Evolutionary conservation across 2,329 filamentous ascomycete genomes (phyloP), one percentile per base, ranked within the genome.

Genomic region (Monosporascus sp.): DNA sequence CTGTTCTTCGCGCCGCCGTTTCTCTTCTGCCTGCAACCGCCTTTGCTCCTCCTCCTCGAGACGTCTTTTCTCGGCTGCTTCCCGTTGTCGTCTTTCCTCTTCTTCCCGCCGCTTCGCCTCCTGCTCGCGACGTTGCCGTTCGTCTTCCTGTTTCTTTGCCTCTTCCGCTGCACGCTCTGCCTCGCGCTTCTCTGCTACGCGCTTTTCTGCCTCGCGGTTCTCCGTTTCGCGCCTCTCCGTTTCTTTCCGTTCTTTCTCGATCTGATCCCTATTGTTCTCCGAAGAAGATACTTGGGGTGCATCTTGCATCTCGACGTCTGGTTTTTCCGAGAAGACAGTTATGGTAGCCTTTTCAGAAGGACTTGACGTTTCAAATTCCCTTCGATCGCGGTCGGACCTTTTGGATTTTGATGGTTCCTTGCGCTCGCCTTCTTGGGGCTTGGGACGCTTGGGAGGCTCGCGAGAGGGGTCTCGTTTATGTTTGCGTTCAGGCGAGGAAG

Each of bases 261-360:
- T 38, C 49, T 62, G 69, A 27, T 68, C 67, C 5, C 59, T 58
- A 8, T 66, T 67, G 18, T 64, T 66, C 48, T 39, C 59, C 51
- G 36, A 57, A 18, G 54, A 52, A 25, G 64, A 61, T 14, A 61
- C 62, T 44, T 69, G 69, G 2, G 58, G 60, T 15, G 72, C 74
- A 56, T 83, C 81, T 2, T 69, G 70, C 80, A 84, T 83, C 20
- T 81, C 78, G 8, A 80, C 65, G 51, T 84, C 81, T 2, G 71
- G 64, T 51, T 83, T 80, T 55, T 83, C 80, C 0, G 78, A 78
- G 59, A 82, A 82, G 41, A 83, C 78, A 48, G 77, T 76, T n/a
- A 82, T 79, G 51, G 71, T 76, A 17, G 69, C 65, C 60, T 77
- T 79, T 41, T 81, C 79, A 4, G 69, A 67, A 2, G 70, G 64